phyloP scores from a whole-genome alignment of 2,329 filamentous ascomycete species.

The Tolypocladium ovalisporum region DNA sequence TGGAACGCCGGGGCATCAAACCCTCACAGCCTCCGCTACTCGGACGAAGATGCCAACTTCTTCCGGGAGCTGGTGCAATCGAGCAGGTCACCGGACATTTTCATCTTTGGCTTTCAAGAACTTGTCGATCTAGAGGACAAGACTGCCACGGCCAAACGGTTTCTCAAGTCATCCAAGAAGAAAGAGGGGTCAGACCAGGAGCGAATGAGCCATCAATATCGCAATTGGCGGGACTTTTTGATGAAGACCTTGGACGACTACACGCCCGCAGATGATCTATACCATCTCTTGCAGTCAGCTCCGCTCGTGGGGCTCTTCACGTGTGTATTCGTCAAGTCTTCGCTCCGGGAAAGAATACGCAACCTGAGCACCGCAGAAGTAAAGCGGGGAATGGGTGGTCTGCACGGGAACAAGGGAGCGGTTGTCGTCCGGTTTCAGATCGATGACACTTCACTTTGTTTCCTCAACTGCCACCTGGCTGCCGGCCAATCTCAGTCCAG shows the following conservation, averaged over 20 bases:
- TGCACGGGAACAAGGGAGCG: constrained; percentile 95
- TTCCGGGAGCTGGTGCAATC: constrained; percentile 68
- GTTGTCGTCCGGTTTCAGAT: constrained; percentile 84
- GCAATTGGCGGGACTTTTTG: constrained; percentile 89
- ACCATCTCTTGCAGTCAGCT: constrained; percentile 77
- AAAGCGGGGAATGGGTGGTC: constrained; percentile 90
- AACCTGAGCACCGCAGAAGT: constrained; percentile 73
- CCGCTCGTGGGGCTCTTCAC: constrained; percentile 89
- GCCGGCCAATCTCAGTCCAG: constrained; percentile 87
- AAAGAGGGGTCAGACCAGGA: constrained; percentile 72
- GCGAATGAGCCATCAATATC: constrained; percentile 94
- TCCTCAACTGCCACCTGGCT: constrained; percentile 94
- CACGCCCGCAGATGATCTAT: constrained; percentile 66
- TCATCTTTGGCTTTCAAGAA: constrained; percentile 96
- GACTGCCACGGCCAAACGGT: constrained; percentile 89
- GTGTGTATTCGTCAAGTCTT: constrained; percentile 84
- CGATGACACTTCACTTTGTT: constrained; percentile 89
- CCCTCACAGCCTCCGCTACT: constrained; percentile 67
- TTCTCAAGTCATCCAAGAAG: constrained; percentile 78
- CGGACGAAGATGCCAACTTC: constrained; percentile 61
- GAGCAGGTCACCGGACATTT: constrained; percentile 73
- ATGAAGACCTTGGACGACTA: constrained; percentile 72
- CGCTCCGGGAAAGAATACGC: constrained; percentile 63
- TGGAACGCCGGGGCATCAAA: constrained; percentile 98
- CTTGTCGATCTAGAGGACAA: constrained; percentile 98